Percentiles rank a stretch among this genome's conserved stretches.
Conservation (phyloP, 768 basidiomycete species). For the Paxillus rubicundulus region DNA sequence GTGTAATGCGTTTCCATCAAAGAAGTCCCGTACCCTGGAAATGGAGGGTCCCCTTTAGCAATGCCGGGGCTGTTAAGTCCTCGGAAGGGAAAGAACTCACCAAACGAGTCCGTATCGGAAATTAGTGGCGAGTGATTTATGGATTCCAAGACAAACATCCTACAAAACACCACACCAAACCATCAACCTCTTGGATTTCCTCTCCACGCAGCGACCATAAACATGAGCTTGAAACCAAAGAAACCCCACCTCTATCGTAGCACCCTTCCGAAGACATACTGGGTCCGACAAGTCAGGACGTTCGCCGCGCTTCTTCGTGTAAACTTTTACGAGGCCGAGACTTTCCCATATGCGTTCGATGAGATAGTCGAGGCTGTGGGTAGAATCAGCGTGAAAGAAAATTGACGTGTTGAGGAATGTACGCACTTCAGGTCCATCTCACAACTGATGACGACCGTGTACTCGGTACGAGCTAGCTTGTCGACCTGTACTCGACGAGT, state of each 20-base stretch:
- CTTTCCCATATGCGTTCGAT: slow-evolving; percentile 79
- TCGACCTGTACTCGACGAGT: slow-evolving; percentile 48
- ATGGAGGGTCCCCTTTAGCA: slow-evolving; percentile 2
- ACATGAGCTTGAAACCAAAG: not conserved
- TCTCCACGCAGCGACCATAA: too few species aligned
- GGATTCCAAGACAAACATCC: slow-evolving; percentile 91
- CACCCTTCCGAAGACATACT: slow-evolving; percentile 85
- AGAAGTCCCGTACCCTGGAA: slow-evolving; percentile 24
- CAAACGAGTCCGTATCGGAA: slow-evolving; percentile 96
- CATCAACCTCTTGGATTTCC: not conserved
- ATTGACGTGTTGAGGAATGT: not conserved
- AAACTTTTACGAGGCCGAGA: slow-evolving; percentile 82
- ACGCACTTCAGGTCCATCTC: slow-evolving; percentile 88
- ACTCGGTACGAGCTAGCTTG: slow-evolving; percentile 75
- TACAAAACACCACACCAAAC: slow-evolving; percentile 21
- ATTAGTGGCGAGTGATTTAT: slow-evolving; percentile 83
- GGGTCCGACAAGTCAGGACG: slow-evolving; percentile 92
- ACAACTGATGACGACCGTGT: slow-evolving; percentile 94
- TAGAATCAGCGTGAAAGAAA: not conserved
- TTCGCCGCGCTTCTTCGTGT: slow-evolving; percentile 96
- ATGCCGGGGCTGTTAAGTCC: not conserved
- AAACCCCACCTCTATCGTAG: slow-evolving; percentile 76
- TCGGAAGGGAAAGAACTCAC: slow-evolving; percentile 40
- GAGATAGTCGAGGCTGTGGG: slow-evolving; percentile 61
- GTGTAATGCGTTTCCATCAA: not conserved